phyloP scores from a whole-genome alignment of 2,329 filamentous ascomycete species.

The Escovopsis sp. region DNA sequence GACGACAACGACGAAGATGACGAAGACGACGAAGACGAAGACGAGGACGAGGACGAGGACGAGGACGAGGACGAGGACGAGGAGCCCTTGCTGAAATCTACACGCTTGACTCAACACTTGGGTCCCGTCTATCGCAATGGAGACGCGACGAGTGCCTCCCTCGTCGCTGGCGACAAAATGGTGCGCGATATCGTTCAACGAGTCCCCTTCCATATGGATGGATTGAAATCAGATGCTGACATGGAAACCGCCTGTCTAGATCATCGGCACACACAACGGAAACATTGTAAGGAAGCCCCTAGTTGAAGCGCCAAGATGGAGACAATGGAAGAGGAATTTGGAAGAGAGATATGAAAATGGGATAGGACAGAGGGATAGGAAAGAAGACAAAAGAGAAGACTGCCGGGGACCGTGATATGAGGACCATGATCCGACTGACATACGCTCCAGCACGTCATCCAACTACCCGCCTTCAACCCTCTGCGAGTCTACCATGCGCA shows the following conservation, averaged over 20 bases:
- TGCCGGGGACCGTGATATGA: too few relatives aligned
- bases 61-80: constrained; percentile 79
- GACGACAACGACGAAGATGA: constrained; percentile 27
- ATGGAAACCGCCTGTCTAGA: constrained; percentile 39
- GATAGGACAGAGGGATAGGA: too few relatives aligned
- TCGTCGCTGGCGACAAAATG: constrained; percentile 94
- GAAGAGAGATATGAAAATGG: too few relatives aligned
- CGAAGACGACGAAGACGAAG: constrained; percentile 28
- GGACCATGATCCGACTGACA: constrained; percentile 14
- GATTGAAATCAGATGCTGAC: constrained; percentile 6
- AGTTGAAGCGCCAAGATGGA: too few relatives aligned
- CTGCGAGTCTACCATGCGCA: constrained; percentile 85
- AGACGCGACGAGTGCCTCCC: constrained; percentile 82
- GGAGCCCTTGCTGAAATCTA: constrained; percentile 88
- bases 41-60: constrained; percentile 47
- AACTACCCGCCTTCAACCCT: constrained; percentile 65
- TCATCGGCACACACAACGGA: constrained; percentile 89
- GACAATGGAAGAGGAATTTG: too few relatives aligned
- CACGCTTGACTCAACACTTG: constrained; percentile 67
- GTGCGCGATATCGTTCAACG: constrained; percentile 36
- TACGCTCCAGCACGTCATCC: constrained; percentile 57
- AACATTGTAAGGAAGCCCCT: constrained; percentile 58
- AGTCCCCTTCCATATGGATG: not conserved
- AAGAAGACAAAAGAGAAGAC: too few relatives aligned
- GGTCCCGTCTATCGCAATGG: constrained; percentile 78